phyloP scores from a whole-genome alignment of 306 rosid species.

The Castanospermum australe region DNA sequence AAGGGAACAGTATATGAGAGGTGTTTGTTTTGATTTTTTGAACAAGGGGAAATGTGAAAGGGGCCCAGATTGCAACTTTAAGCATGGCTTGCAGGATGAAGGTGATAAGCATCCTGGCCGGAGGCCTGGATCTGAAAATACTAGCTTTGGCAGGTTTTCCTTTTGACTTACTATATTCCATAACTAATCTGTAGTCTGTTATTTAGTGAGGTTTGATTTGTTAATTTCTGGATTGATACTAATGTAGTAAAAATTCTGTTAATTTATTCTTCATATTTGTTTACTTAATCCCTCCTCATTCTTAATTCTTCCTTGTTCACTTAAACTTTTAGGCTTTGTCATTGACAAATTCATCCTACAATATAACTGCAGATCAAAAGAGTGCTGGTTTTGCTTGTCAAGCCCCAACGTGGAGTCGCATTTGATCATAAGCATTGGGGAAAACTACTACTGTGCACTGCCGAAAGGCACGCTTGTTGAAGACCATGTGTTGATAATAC shows the following conservation, averaged over 20 bases:
- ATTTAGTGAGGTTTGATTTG: conserved; percentile 11
- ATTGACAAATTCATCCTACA: conserved; percentile 30
- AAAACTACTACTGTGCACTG: conserved; percentile 82
- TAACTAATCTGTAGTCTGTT: neutral
- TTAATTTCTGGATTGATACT: neutral
- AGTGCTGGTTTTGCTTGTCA: conserved; percentile 98
- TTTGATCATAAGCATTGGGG: conserved; percentile 80
- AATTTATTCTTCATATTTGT: conserved; percentile 3
- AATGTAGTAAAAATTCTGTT: neutral
- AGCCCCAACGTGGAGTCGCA: conserved; percentile 86
- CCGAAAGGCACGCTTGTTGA: conserved; percentile 93
- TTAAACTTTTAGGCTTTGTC: conserved; percentile 11
- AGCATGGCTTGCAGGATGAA: conserved; percentile 76
- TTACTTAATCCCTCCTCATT: neutral
- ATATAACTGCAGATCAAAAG: conserved; percentile 73
- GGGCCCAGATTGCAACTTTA: conserved; percentile 84
- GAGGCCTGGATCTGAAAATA: conserved; percentile 57
- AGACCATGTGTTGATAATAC: conserved; percentile 81
- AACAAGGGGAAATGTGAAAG: conserved; percentile 92
- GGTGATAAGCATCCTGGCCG: conserved; percentile 48
- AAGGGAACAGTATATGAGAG: conserved; percentile 72
- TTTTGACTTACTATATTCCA: conserved; percentile 14
- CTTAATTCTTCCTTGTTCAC: neutral
- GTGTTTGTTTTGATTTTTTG: conserved; percentile 90
- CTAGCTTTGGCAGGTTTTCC: conserved; percentile 54